phyloP scores from a whole-genome alignment of 768 basidiomycete species.

The Coprinellus aureogranulatus region DNA sequence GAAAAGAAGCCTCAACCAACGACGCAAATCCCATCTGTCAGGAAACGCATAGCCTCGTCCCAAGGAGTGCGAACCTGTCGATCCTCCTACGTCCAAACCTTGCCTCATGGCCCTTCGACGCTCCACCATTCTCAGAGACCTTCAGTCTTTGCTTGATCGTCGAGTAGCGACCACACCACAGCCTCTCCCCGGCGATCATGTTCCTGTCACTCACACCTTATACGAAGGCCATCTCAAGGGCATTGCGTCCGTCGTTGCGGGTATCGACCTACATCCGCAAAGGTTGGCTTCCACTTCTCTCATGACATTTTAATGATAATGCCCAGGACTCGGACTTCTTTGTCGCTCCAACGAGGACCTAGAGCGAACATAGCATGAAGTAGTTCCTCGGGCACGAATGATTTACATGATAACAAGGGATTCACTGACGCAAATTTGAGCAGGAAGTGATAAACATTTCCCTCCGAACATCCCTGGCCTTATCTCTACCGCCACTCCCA shows the following conservation, averaged over 20 bases:
- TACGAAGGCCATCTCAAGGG: neutral
- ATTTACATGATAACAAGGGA: neutral
- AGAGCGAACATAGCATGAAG: neutral
- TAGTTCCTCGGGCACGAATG: neutral
- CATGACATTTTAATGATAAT: constrained; percentile 1
- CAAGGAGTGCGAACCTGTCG: neutral
- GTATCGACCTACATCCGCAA: neutral
- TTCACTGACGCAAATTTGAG: neutral
- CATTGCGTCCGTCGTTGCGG: neutral
- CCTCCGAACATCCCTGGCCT: neutral
- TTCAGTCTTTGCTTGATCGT: constrained; percentile 6
- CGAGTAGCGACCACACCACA: constrained; percentile 8
- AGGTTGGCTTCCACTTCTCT: neutral
- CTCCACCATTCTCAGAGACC: neutral
- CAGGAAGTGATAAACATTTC: constrained; percentile 10
- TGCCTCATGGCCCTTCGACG: neutral
- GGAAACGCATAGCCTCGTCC: neutral
- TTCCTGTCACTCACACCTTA: neutral
- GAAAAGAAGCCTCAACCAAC: too few relatives aligned
- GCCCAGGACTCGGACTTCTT: neutral
- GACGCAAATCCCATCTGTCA: neutral
- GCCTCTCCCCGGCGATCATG: constrained; percentile 9
- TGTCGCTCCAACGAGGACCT: neutral
- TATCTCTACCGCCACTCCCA: neutral
- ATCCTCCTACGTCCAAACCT: neutral